phyloP scores from a whole-genome alignment of 371 early-diverging fungal genomes.

The Mucor circinelloides region DNA sequence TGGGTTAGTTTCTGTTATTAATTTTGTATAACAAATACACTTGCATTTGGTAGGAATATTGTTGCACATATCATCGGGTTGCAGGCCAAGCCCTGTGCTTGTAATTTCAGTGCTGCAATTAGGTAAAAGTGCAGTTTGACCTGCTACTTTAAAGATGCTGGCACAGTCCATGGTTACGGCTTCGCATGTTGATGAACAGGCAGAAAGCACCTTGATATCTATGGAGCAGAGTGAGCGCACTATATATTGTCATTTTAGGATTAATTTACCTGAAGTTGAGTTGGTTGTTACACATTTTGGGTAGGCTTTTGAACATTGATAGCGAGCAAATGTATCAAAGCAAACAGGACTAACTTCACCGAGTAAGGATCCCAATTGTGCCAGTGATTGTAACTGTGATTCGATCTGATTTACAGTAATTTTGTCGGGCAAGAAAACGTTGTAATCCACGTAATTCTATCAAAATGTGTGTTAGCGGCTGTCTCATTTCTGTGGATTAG shows the following conservation, averaged over 20 bases:
- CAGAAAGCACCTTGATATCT: constrained; percentile 12
- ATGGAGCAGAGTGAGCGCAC: background rate
- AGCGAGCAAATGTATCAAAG: constrained; percentile 23
- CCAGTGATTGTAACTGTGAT: constrained; percentile 10
- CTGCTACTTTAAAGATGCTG: constrained; percentile 11
- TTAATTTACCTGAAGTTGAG: constrained; percentile 15
- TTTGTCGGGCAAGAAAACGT: constrained; percentile 17
- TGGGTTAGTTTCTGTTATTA: background rate
- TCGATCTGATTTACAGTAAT: background rate
- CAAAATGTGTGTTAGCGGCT: background rate
- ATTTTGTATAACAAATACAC: background rate
- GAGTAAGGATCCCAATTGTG: constrained; percentile 1
- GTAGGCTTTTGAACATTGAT: constrained; percentile 25
- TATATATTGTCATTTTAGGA: background rate
- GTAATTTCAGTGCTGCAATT: constrained; percentile 17
- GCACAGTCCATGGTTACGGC: constrained; percentile 4
- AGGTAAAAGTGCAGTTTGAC: constrained; percentile 2
- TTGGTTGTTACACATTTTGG: constrained; percentile 24
- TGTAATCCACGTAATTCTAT: constrained; percentile 24
- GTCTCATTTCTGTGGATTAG: background rate
- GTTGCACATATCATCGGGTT: constrained; percentile 23
- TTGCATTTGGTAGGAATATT: constrained; percentile 25
- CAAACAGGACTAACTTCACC: constrained; percentile 18
- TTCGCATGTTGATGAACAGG: constrained; percentile 23
- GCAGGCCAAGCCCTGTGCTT: background rate